Evolutionary conservation across 129 eudicot species (phyloP).

Genomic region (Pulicaria dysenterica): DNA sequence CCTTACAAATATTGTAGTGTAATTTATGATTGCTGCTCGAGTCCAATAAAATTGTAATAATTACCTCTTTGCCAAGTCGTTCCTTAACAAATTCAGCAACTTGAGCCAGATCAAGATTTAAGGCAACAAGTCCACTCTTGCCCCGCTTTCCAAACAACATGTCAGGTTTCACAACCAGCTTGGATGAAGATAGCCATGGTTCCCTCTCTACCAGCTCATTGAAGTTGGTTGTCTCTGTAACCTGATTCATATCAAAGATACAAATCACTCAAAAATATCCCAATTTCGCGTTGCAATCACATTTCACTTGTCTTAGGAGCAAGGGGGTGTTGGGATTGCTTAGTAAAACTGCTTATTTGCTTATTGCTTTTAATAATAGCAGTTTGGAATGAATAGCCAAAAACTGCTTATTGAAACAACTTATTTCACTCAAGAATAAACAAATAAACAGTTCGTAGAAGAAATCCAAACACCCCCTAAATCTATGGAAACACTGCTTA

Average conservation of each 20-base stretch:
- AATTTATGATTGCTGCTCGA: background rate
- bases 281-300: no score
- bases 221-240: constrained; percentile 78
- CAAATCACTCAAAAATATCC: background rate
- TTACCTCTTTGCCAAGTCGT: constrained; percentile 91
- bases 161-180: constrained; percentile 92
- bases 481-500: constrained; percentile 6
- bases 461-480: background rate
- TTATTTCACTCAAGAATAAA: no score
- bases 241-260: constrained; percentile 43
- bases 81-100: constrained; percentile 84
- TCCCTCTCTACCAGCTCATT: constrained; percentile 71
- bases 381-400: no score
- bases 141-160: constrained; percentile 99
- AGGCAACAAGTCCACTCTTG: constrained; percentile 93
- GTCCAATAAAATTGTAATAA: background rate
- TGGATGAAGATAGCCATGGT: constrained; percentile 87
- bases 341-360: no score
- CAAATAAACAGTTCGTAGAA: no score
- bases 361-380: no score
- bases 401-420: no score
- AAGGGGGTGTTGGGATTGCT: no score
- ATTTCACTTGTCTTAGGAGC: no score
- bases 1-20: no score
- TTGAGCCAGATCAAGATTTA: constrained; percentile 84